Evolutionary conservation across 2,329 filamentous ascomycete genomes (phyloP).

Genomic region (Tricladium varicosporioides): DNA sequence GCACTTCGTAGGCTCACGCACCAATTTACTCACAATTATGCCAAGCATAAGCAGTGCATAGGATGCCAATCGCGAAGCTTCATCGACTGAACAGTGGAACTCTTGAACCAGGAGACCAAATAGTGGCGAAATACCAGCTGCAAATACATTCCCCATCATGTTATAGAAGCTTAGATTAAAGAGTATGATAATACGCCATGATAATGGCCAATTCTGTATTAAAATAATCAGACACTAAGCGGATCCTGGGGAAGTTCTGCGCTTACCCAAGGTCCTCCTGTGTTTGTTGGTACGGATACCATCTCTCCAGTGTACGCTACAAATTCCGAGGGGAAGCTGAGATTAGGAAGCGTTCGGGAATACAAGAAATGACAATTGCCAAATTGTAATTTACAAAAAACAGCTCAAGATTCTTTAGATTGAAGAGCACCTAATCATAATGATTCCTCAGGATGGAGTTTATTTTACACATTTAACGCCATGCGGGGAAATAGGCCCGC

Average conservation of each 20-base stretch:
- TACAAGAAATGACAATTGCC: too few relatives aligned
- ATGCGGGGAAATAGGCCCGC: too few relatives aligned
- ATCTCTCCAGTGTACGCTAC: too few relatives aligned
- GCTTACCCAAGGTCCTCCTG: neutral
- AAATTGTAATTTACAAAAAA: too few relatives aligned
- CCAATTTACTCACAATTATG: constrained; percentile 17
- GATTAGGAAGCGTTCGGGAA: too few relatives aligned
- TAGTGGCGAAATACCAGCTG: constrained; percentile 18
- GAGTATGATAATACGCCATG: constrained; percentile 19
- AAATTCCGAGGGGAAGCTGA: too few relatives aligned
- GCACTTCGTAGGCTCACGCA: too few relatives aligned
- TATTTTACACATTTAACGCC: too few relatives aligned
- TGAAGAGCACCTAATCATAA: too few relatives aligned
- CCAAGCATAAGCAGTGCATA: constrained; percentile 21
- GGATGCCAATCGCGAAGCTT: constrained; percentile 19
- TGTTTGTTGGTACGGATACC: neutral
- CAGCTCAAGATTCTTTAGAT: too few relatives aligned
- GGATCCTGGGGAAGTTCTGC: neutral
- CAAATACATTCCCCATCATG: constrained; percentile 21
- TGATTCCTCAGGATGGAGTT: too few relatives aligned
- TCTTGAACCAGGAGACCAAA: constrained; percentile 20
- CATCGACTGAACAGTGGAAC: constrained; percentile 12
- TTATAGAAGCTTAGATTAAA: constrained; percentile 25
- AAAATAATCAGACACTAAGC: too few relatives aligned
- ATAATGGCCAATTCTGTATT: constrained; percentile 20